Conservation (phyloP, 2,329 filamentous ascomycete species). For the Fusarium globosum region DNA sequence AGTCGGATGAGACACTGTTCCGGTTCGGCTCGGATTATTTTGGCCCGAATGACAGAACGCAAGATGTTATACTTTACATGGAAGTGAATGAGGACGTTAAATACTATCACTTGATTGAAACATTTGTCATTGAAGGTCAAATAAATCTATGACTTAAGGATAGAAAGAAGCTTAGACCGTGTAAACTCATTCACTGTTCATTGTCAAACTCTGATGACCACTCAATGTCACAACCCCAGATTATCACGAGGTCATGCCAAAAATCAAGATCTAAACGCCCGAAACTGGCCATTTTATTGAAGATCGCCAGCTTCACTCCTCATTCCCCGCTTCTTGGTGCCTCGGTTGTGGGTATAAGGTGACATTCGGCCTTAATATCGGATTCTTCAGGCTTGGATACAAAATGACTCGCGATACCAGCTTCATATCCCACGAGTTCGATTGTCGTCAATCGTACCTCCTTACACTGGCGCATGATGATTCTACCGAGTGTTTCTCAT, state of each 20-base stretch:
- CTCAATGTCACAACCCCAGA: not conserved
- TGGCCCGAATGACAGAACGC: not conserved
- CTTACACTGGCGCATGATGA: not conserved
- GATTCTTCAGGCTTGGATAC: not conserved
- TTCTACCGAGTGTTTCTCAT: rapidly evolving
- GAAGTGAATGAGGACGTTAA: rapidly evolving
- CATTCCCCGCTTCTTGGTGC: not conserved
- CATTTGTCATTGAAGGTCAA: not conserved
- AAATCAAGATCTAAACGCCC: not conserved
- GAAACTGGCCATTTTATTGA: not conserved
- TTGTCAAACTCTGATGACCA: not conserved
- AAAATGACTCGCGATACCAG: not conserved
- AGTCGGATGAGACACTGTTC: not conserved
- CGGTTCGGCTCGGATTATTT: not conserved
- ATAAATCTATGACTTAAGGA: rapidly evolving
- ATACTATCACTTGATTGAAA: not conserved
- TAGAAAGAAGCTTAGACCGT: not conserved
- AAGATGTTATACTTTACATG: not conserved
- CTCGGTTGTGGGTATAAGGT: not conserved
- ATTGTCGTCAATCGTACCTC: not conserved
- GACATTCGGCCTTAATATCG: not conserved
- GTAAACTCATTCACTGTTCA: not conserved
- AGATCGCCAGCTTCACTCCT: not conserved
- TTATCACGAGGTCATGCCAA: not conserved
- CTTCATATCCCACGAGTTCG: not conserved